Percentiles rank a stretch among this genome's conserved stretches.
Conservation (phyloP, 202 grass and related monocot species). For the Elaeis oleifera region DNA sequence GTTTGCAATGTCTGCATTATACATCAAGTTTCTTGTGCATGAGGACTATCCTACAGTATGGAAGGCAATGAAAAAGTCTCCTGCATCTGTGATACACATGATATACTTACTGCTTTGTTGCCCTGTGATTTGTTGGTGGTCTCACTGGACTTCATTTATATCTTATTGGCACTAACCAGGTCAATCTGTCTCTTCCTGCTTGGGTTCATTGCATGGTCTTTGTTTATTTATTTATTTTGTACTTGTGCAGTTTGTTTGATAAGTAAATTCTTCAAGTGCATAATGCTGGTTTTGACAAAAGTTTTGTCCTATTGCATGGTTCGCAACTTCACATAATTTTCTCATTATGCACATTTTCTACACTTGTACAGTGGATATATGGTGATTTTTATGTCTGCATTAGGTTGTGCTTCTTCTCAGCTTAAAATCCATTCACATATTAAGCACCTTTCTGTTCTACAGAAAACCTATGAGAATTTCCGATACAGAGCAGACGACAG, state of each 20-base stretch:
- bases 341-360: too few relatives aligned
- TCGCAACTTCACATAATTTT: too few relatives aligned
- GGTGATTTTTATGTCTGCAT: too few relatives aligned
- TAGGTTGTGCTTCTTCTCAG: too few relatives aligned
- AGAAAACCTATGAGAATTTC: conserved; percentile 83
- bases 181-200: conserved; percentile 28
- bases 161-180: conserved; percentile 77
- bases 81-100: conserved; percentile 62
- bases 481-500: conserved; percentile 44
- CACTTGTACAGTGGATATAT: too few relatives aligned
- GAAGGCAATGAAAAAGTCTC: conserved; percentile 67
- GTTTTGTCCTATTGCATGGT: too few relatives aligned
- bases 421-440: neutral
- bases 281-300: too few relatives aligned
- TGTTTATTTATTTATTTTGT: conserved; percentile 18
- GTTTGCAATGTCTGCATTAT: conserved; percentile 58
- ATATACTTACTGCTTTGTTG: conserved; percentile 80
- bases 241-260: neutral
- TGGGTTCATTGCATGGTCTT: neutral
- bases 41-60: conserved; percentile 46
- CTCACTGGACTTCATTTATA: conserved; percentile 82
- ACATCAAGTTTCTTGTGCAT: conserved; percentile 70
- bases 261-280: too few relatives aligned
- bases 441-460: conserved; percentile 19
- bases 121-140: conserved; percentile 76